These are phyloP conservation scores for Penicillium vulpinum DNA, from an alignment of 2,329 filamentous ascomycete species.

Conservation along the genomic window DNA sequence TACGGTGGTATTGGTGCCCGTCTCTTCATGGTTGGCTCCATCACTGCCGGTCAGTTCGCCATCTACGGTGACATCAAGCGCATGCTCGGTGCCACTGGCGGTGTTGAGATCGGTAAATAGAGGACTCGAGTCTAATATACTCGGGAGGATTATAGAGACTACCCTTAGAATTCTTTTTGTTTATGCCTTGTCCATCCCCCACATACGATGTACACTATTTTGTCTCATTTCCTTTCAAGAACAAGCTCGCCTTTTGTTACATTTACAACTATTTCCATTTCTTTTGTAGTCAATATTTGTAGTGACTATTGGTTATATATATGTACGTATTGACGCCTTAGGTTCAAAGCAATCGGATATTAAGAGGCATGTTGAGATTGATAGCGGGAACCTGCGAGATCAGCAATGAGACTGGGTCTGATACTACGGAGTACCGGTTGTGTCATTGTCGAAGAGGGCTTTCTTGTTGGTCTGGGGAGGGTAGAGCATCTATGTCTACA, in stretches of 20 bases:
- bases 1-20: constrained; percentile 76
- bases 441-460: background rate
- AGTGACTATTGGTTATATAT: background rate
- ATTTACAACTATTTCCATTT: background rate
- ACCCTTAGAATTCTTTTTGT: constrained; percentile 25
- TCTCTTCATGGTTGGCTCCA: constrained; percentile 58
- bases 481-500: background rate
- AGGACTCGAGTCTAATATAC: constrained; percentile 20
- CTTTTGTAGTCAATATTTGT: background rate
- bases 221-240: constrained; percentile 26
- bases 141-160: constrained; percentile 28
- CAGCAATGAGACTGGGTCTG: background rate
- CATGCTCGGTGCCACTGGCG: constrained; percentile 68
- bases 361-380: too few species aligned
- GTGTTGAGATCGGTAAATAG: constrained; percentile 67
- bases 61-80: constrained; percentile 81
- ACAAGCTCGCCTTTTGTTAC: constrained; percentile 21
- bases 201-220: constrained; percentile 30
- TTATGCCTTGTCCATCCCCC: constrained; percentile 27
- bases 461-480: background rate
- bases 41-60: constrained; percentile 80
- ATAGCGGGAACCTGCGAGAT: background rate
- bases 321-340: background rate
- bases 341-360: background rate
- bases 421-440: too few species aligned